Evolutionary conservation across 345 rosid genomes (phyloP), one percentile per base, ranked within the genome.

Genomic region (Eucalyptus victrix): DNA sequence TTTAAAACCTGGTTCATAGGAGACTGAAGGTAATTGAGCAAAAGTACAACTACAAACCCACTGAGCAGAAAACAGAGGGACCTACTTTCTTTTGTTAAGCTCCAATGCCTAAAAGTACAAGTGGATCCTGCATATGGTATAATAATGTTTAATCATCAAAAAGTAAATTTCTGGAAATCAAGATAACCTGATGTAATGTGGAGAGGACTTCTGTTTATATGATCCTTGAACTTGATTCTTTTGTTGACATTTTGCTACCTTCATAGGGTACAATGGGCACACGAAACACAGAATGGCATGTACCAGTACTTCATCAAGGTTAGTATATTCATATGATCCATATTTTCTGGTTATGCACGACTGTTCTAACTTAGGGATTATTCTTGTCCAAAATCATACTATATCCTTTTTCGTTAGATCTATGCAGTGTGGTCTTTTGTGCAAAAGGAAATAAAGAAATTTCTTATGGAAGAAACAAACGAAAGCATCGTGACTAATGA

Each of bases 301-400:
- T 94, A 94, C 92, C 97, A 93, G 90, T 95, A 94, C 86, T 95
- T 97, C 80, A 91, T 97, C 91, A 96, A 96, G 98, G 99, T 96
- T 92, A 92, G 65, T 58, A 15, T 62, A 16, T 60, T 81, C 40
- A 80, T 26, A 53, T 37, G 69, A 17, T 62, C 50, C 11, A 42
- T 62, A 7, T 37, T 47, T 87, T 37, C 18, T 87, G 76, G 60
- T 53, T 58, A 26, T 32, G 49, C 30, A 14, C 7, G 3, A 23
- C 65, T 44, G 49, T 54, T 18, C 24, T 72, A 76, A 17, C 81
- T 88, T 32, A 49, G 3, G 60, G 34, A 47, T 49, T 30, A 69
- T 28, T 42, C 37, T 44, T 28, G 54, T 88, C 80, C 80, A 34
- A 24, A 26, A 30, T 69, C 8, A 7, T 76, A 19, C 45, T 19